Base-by-base conservation (phyloP, 2,329 filamentous ascomycete genomes). In the Pseudodiploospora longispora region DNA sequence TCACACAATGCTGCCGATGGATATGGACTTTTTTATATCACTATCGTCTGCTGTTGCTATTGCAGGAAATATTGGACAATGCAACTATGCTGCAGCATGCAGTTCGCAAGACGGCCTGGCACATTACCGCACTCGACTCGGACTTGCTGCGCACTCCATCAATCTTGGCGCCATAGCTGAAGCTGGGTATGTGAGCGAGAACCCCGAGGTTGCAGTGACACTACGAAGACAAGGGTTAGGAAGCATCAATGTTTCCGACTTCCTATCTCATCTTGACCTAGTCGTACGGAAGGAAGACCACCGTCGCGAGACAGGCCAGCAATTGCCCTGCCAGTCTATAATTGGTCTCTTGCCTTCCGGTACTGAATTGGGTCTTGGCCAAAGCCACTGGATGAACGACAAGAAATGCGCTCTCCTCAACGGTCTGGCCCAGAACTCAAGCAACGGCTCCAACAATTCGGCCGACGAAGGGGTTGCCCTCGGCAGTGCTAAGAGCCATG, bases 161-260 rank as follows among this genome's bases (percentile, higher is more conserved):
- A 42, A 36, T 12, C 12, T 60, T 2, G 55, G 55, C 7, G 46
- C 48, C 29, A 45, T 56, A 6, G 49, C 49, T 9, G 54, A 60
- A 7, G 54, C 47, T 5, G 54, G 50, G 28, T 52, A 36, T 27
- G 48, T 51, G 12, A 52, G 48, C 36, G 52, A 54, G 49, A 49
- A 49, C 42, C 51, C 50, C 6, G 52, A 48, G 9, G 48, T 53
- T 27, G 43, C 47, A 41, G 41, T 40, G 7, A 40, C 42, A 27
- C 38, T 53, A 10, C 44, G 44, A 33, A 41, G 46, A 33, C 40
- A 51, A 30, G 52, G 51, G 4, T 42, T 52, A 31, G 44, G 43
- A 27, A 46, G 29, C 35, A 44, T 53, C 30, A 34, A 42, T 4
- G 43, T 47, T n/a, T 34, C 35, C 28, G 50, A 53, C 19, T 39